Evolutionary conservation across 352 stramenopile genomes (phyloP), one percentile per base, ranked within the genome.

Genomic region (Globisporangium emineosum): DNA sequence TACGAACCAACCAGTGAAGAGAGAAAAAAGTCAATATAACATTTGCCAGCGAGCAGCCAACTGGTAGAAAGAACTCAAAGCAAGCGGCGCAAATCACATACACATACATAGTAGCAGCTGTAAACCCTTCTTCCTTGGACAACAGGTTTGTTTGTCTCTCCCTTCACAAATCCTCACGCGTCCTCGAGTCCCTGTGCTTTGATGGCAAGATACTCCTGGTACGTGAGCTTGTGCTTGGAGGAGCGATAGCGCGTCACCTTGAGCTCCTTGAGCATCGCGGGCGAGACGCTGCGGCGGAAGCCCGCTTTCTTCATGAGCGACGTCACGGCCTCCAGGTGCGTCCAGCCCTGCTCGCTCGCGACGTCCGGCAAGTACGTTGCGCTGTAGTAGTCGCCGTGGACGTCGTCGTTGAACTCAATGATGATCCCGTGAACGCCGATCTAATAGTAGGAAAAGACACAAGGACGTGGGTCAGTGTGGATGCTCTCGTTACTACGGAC

Each of bases 181-280:
- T 64, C 47, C 9, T 40, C 64, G 50, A 69, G 40, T 55, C 27
- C 59, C 33, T 67, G 56, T 25, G 69, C 62, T 72, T 90, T 93
- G 71, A 86, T 65, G 69, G 65, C 77, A 51, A 90, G 73, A 62
- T 94, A 94, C 70, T 92, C 79, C 51, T 80, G 71, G 75, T 91
- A 91, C 68, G 81, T 79, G 56, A 94, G 83, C 66, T 89, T 88
- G 73, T 91, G 78, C 68, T 91, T 91, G 55, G 85, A 89, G 65
- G 81, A 91, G 56, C 79, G 78, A 72, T 94, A 94, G 65, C 83
- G 80, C 59, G 83, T 92, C 62, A 94, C 72, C 66, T 88, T 88
- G 67, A 93, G 71, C 35, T 67, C 70, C 63, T 73, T 64, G 51
- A 94, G 77, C 72, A 92, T 73, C n/a, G 61, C 60, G 30, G 75